These are phyloP conservation scores for Alternaria sp. DNA, from an alignment of 2,329 filamentous ascomycete species.

Conservation along the genomic window DNA sequence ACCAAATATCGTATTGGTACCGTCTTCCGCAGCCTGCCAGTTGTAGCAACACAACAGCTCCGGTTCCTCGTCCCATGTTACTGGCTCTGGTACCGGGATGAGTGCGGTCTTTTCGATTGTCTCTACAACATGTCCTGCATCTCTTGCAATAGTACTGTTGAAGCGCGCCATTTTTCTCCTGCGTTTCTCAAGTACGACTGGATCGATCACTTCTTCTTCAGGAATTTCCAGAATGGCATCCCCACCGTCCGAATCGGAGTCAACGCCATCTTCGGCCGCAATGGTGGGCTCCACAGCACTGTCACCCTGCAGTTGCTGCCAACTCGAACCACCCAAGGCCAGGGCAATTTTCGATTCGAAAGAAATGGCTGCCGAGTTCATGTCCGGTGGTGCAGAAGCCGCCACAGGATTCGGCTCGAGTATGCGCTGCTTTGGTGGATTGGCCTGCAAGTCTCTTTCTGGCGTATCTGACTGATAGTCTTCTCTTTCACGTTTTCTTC, in stretches of 20 bases:
- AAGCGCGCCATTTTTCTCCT: slow-evolving; percentile 24
- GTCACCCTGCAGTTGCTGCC: slow-evolving; percentile 17
- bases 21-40: slow-evolving; percentile 28
- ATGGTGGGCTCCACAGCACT: neutral
- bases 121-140: slow-evolving; percentile 25
- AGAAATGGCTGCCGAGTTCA: slow-evolving; percentile 9
- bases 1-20: slow-evolving; percentile 36
- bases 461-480: neutral
- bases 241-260: neutral
- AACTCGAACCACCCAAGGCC: slow-evolving; percentile 17
- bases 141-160: slow-evolving; percentile 12
- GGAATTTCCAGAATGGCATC: neutral
- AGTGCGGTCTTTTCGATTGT: slow-evolving; percentile 19
- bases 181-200: slow-evolving; percentile 16
- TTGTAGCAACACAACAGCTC: slow-evolving; percentile 41
- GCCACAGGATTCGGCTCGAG: neutral
- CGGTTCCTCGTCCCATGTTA: slow-evolving; percentile 33
- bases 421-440: neutral
- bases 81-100: slow-evolving; percentile 10
- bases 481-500: neutral
- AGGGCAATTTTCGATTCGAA: slow-evolving; percentile 21
- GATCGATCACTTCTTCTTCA: neutral
- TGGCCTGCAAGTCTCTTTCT: neutral
- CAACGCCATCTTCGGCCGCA: neutral
- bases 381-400: neutral